Evolutionary conservation across 352 stramenopile genomes (phyloP).

Genomic region (Sclerospora graminicola): DNA sequence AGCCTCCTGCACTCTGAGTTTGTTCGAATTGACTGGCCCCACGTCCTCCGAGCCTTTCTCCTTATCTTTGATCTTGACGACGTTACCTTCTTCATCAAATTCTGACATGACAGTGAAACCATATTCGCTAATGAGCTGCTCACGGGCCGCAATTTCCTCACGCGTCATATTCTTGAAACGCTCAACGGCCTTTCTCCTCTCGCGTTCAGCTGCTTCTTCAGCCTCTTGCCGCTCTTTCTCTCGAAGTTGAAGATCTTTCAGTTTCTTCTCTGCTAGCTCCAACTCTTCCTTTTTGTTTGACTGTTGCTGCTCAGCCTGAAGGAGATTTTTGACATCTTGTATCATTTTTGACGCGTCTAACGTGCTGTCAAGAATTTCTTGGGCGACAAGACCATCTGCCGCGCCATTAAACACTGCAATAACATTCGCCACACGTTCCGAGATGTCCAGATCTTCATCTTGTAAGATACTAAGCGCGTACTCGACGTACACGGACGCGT

Average conservation of each 20-base stretch:
- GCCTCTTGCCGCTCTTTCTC: conserved; percentile 53
- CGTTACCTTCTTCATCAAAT: conserved; percentile 78
- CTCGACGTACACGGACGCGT: conserved; percentile 72
- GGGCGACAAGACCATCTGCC: conserved; percentile 36
- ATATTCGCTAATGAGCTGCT: conserved; percentile 77
- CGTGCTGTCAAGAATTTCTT: conserved; percentile 24
- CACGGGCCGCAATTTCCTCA: conserved; percentile 50
- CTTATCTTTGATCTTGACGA: conserved; percentile 69
- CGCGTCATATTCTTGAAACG: conserved; percentile 66
- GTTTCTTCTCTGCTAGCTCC: conserved; percentile 29
- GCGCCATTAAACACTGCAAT: conserved; percentile 50
- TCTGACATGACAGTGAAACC: conserved; percentile 69
- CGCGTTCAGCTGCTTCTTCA: conserved; percentile 35
- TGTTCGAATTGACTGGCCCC: conserved; percentile 41
- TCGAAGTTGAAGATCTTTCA: conserved; percentile 44
- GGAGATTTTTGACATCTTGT: conserved; percentile 35
- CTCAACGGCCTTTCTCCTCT: conserved; percentile 51
- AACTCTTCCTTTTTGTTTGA: conserved; percentile 28
- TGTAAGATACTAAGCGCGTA: conserved; percentile 57
- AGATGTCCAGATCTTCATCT: conserved; percentile 62
- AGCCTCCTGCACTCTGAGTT: conserved; percentile 36
- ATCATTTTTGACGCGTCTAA: conserved; percentile 36
- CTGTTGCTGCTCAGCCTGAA: conserved; percentile 25
- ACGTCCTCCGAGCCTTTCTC: conserved; percentile 31
- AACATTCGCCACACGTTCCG: conserved; percentile 57